Evolutionary conservation across 805 yeast species (phyloP).

Genomic region (Saccharomycopsis fibuligera): DNA sequence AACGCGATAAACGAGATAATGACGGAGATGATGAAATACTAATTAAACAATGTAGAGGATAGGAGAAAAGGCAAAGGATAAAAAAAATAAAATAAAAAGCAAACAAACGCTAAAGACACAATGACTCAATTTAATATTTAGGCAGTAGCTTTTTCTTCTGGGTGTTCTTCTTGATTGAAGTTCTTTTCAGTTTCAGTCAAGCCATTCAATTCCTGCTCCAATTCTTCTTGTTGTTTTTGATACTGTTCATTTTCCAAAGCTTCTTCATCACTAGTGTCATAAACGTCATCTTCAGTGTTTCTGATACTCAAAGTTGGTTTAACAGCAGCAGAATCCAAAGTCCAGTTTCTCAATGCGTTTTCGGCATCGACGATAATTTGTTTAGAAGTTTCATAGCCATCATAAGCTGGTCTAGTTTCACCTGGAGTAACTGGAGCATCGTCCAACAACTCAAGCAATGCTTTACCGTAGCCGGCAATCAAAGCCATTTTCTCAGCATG

Average conservation of each 20-base stretch:
- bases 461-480: constrained; percentile 88
- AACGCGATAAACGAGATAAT: no score
- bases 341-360: constrained; percentile 78
- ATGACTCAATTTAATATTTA: no score
- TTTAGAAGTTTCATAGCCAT: constrained; percentile 83
- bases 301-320: constrained; percentile 69
- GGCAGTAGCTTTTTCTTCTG: constrained; percentile 14
- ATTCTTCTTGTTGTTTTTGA: constrained; percentile 43
- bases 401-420: constrained; percentile 85
- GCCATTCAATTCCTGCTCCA: constrained; percentile 35
- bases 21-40: no score
- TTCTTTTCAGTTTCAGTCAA: constrained; percentile 20
- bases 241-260: constrained; percentile 44
- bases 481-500: constrained; percentile 80
- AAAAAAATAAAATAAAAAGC: not conserved
- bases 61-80: not conserved
- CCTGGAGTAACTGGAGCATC: constrained; percentile 87
- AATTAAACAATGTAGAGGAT: not conserved
- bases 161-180: constrained; percentile 13
- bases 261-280: constrained; percentile 38
- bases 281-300: constrained; percentile 50
- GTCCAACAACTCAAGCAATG: constrained; percentile 73
- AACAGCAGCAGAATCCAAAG: constrained; percentile 74
- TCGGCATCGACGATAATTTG: constrained; percentile 84
- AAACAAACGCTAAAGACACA: not conserved